Percentiles rank a stretch among this genome's conserved stretches.
Evolutionary conservation across 2,329 filamentous ascomycete genomes (phyloP).

Genomic region (Trichoderma aggressivum): DNA sequence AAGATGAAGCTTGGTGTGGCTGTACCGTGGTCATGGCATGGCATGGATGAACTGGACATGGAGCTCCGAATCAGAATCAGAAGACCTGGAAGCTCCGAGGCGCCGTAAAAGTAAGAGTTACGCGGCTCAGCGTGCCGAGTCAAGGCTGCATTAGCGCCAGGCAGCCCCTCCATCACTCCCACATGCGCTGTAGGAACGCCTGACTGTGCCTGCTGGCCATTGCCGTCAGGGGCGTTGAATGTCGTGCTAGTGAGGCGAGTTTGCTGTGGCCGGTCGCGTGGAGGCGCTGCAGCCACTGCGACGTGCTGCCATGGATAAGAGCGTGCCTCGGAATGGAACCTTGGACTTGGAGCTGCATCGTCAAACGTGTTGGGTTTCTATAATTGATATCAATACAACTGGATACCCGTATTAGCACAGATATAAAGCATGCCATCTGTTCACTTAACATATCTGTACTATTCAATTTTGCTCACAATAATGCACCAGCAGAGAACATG

Average conservation of each 20-base stretch:
- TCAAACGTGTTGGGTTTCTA: too few species aligned
- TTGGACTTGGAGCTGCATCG: neutral
- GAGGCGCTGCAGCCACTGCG: neutral
- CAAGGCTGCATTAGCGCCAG: slow-evolving; percentile 8
- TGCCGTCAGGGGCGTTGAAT: neutral
- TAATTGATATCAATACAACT: too few species aligned
- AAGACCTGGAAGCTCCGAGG: neutral
- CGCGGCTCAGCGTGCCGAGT: slow-evolving; percentile 2
- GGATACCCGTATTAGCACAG: neutral
- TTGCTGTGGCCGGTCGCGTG: neutral
- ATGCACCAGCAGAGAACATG: neutral
- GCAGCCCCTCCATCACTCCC: neutral
- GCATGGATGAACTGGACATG: neutral
- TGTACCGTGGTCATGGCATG: neutral
- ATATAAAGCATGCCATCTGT: neutral
- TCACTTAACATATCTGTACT: neutral
- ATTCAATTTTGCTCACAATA: neutral
- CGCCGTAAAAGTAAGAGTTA: neutral
- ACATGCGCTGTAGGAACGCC: slow-evolving; percentile 1
- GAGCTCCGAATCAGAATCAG: neutral
- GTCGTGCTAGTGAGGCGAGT: neutral
- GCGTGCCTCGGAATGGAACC: too few species aligned
- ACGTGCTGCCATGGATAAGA: neutral
- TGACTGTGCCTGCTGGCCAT: neutral
- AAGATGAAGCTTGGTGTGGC: neutral